Conservation (phyloP, 1,284 basidiomycete species). For the Papiliotrema laurentii region DNA sequence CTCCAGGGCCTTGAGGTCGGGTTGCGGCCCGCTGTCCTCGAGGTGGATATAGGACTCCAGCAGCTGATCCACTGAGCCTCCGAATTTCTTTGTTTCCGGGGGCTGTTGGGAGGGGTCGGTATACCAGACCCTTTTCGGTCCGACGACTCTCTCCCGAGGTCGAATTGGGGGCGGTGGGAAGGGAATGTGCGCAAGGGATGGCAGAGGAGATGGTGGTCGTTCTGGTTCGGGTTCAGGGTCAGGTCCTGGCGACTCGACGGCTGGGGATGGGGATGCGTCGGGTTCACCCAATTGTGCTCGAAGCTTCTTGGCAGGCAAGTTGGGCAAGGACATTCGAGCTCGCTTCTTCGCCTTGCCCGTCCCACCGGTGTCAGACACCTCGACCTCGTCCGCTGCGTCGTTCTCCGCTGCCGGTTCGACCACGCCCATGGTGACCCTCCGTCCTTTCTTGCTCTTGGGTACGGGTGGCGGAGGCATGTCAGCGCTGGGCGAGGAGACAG, state of each 20-base stretch:
- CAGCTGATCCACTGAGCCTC: slow-evolving; percentile 56
- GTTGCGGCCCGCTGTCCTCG: slow-evolving; percentile 50
- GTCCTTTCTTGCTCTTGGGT: slow-evolving; percentile 12
- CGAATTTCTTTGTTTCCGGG: slow-evolving; percentile 51
- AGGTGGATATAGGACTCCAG: slow-evolving; percentile 60
- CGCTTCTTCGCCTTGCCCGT: slow-evolving; percentile 28
- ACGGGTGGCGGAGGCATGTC: slow-evolving; percentile 30
- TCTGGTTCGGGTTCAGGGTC: too few relatives aligned
- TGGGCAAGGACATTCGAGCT: slow-evolving; percentile 19
- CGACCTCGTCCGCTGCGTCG: not conserved
- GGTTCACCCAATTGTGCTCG: slow-evolving; percentile 1
- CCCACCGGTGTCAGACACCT: slow-evolving; percentile 5
- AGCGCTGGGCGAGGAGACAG: not conserved
- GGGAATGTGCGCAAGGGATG: slow-evolving; percentile 33
- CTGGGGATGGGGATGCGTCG: slow-evolving; percentile 6
- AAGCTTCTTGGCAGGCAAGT: slow-evolving; percentile 22
- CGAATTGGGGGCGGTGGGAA: slow-evolving; percentile 36
- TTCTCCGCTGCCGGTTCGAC: not conserved
- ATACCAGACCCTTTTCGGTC: slow-evolving; percentile 57
- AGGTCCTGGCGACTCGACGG: slow-evolving; percentile 15
- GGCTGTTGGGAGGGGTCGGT: slow-evolving; percentile 67
- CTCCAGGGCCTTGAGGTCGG: slow-evolving; percentile 51
- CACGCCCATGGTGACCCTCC: slow-evolving; percentile 19
- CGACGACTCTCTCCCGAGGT: slow-evolving; percentile 58
- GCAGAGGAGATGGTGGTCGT: slow-evolving; percentile 26